phyloP scores from a whole-genome alignment of 768 basidiomycete species.

The Tephrocybe sp. region DNA sequence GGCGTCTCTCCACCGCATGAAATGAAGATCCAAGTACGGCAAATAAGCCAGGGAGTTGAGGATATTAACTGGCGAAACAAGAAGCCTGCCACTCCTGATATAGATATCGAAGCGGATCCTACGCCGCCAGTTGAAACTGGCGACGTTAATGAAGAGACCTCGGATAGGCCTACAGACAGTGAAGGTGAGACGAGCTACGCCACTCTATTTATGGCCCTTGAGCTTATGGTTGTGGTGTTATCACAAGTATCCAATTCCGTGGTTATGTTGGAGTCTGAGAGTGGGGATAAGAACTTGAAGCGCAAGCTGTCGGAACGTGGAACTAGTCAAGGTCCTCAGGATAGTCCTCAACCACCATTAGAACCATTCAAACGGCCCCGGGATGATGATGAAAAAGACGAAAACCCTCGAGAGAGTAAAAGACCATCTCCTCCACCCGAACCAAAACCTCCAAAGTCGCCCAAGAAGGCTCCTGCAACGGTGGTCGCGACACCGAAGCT shows the following conservation, averaged over 20 bases:
- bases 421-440: conserved; percentile 72
- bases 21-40: conserved; percentile 67
- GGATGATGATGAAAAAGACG: conserved; percentile 61
- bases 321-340: conserved; percentile 56
- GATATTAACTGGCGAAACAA: conserved; percentile 69
- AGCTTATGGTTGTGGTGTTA: conserved; percentile 1
- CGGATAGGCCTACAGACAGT: conserved; percentile 6
- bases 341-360: conserved; percentile 21
- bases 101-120: conserved; percentile 22
- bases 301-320: conserved; percentile 69
- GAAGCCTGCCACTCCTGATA: conserved; percentile 30
- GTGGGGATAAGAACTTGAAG: conserved; percentile 61
- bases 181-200: conserved; percentile 7
- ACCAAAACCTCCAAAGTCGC: conserved; percentile 26
- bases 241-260: conserved; percentile 2
- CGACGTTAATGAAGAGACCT: conserved; percentile 2
- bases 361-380: conserved; percentile 57
- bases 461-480: conserved; percentile 17
- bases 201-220: not conserved
- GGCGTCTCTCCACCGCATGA: conserved; percentile 73
- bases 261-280: conserved; percentile 39
- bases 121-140: conserved; percentile 7
- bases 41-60: conserved; percentile 78
- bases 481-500: conserved; percentile 32
- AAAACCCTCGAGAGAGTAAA: conserved; percentile 58